Evolutionary conservation across 2,329 filamentous ascomycete genomes (phyloP).

Genomic region (Huntiella moniliformis): DNA sequence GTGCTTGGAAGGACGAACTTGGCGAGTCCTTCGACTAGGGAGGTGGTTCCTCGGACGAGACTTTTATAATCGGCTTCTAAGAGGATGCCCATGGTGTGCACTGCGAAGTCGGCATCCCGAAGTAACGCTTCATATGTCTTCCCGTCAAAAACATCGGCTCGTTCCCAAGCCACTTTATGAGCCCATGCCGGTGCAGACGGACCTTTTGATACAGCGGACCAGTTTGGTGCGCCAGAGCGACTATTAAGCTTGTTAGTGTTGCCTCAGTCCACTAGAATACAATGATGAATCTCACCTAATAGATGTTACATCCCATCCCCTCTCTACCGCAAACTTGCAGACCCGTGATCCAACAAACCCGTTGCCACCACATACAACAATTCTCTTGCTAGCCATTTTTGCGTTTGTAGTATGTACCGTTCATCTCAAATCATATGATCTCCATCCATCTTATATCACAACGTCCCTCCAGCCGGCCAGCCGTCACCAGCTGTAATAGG

Average conservation of each 20-base stretch:
- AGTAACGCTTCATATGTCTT: constrained; percentile 61
- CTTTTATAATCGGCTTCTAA: constrained; percentile 97
- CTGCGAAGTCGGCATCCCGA: constrained; percentile 60
- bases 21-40: constrained; percentile 47
- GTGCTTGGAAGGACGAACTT: constrained; percentile 16
- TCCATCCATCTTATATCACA: too few relatives aligned
- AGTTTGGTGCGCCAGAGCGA: constrained; percentile 76
- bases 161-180: constrained; percentile 66
- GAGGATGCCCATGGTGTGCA: constrained; percentile 90
- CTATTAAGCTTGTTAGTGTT: constrained; percentile 25
- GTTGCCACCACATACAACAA: constrained; percentile 85
- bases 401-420: constrained; percentile 2
- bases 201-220: constrained; percentile 61
- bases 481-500: too few relatives aligned
- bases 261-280: neutral
- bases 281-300: constrained; percentile 45
- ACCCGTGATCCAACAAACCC: constrained; percentile 80
- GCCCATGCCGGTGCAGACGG: constrained; percentile 60
- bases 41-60: constrained; percentile 56
- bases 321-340: constrained; percentile 69
- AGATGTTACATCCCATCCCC: constrained; percentile 84
- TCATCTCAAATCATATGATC: neutral
- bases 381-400: constrained; percentile 48
- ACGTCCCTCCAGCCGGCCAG: too few relatives aligned
- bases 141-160: constrained; percentile 72